Evolutionary conservation across 2,329 filamentous ascomycete species (phyloP), one percentile per base, ranked within the genome.

Genomic region (Alternaria sp.): DNA sequence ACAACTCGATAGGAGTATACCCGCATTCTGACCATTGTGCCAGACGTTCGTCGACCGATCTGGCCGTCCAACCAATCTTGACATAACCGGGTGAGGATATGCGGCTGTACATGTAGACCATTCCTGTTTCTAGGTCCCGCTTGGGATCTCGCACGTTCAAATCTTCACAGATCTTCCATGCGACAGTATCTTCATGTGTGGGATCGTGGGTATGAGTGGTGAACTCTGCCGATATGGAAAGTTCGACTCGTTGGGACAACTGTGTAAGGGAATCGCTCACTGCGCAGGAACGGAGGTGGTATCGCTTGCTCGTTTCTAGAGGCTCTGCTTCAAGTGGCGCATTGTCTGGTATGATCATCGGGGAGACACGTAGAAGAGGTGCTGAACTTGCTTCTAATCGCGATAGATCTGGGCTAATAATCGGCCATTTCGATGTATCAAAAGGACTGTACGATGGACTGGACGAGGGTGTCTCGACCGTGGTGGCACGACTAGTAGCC

Each of bases 1-100:
- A 64, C 34, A 64, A 30, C 16, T 52, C 22, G 22, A 32, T 52
- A 9, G 55, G 58, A n/a, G 16, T 42, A 32, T 61, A 61, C 18
- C 20, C 42, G n/a, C 20, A n/a, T 44, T 44, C 14, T 0, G 6
- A 26, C 20, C 42, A 44, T 44, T 28, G 0, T 44, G 12, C 5
- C 14, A 44, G 22, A 16, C 42, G 24, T 4, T 14, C 6, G 2
- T 28, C 20, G 42, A 44, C 42, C 3, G 42, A 44, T 30, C 1
- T 44, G 3, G 42, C 14, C 22, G 42, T 44, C 42, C 42, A 26
- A 22, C 42, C 42, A n/a, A 24, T 44, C 3, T 44, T 44, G 22
- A 44, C 24, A 16, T 44, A 30, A 5, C 20, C 42, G 0, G 42
- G 42, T 4, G 42, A 44, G 0, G 42, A 44, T 28, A 0, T 8